Conservation (phyloP, 352 stramenopile genomes). For the Thraustotheca clavata region DNA sequence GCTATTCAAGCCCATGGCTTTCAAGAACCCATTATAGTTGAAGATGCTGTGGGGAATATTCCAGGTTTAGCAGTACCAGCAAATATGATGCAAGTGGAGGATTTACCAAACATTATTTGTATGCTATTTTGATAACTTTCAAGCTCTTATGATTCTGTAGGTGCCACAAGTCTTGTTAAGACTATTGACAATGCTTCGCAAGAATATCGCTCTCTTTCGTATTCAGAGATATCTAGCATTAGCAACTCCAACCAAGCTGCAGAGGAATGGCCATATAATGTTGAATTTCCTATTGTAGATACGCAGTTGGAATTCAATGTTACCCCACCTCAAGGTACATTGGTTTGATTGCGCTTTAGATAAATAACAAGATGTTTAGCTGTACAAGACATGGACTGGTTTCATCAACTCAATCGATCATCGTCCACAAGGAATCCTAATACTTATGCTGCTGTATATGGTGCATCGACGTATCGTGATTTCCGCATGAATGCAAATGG, state of each 20-base stretch:
- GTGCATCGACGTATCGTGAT: constrained; percentile 51
- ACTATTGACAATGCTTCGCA: constrained; percentile 10
- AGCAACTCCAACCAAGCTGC: neutral
- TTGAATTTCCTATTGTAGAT: constrained; percentile 20
- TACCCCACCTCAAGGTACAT: constrained; percentile 14
- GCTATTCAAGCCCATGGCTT: constrained; percentile 17
- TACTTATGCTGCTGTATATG: constrained; percentile 48
- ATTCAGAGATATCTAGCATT: neutral
- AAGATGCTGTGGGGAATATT: constrained; percentile 5
- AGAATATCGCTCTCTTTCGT: constrained; percentile 1
- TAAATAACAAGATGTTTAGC: neutral
- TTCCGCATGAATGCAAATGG: constrained; percentile 47
- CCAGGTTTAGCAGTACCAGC: constrained; percentile 8
- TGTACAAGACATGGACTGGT: constrained; percentile 19
- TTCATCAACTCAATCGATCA: neutral
- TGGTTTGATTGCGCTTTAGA: neutral
- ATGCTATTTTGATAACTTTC: neutral
- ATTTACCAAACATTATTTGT: constrained; percentile 15
- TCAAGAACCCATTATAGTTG: constrained; percentile 12
- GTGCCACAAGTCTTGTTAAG: constrained; percentile 9
- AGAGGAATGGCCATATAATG: constrained; percentile 4
- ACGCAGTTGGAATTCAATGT: constrained; percentile 16
- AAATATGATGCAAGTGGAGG: constrained; percentile 7
- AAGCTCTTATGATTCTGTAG: neutral
- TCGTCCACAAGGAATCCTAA: constrained; percentile 31